Evolutionary conservation across 345 rosid genomes (phyloP).

Genomic region (Stellera chamaejasme): DNA sequence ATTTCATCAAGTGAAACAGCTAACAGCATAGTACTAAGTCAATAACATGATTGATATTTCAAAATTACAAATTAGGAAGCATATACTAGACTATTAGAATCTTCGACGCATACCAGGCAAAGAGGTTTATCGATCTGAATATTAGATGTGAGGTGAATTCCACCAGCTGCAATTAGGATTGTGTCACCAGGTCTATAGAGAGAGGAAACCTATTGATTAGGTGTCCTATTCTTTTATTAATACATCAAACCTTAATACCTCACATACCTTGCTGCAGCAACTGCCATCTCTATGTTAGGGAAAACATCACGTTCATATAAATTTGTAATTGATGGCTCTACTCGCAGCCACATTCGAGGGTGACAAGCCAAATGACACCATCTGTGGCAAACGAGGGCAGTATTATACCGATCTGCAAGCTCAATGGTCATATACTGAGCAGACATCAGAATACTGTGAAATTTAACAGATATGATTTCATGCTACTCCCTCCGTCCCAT

Average conservation of each 20-base stretch:
- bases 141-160: constrained; percentile 63
- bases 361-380: constrained; percentile 93
- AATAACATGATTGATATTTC: neutral
- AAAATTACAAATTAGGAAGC: neutral
- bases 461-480: neutral
- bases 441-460: neutral
- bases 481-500: too few relatives aligned
- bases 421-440: constrained; percentile 40
- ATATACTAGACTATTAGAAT: constrained; percentile 2
- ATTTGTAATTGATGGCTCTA: constrained; percentile 62
- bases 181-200: constrained; percentile 83
- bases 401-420: constrained; percentile 99
- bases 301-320: constrained; percentile 59
- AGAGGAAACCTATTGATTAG: constrained; percentile 22
- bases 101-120: constrained; percentile 68
- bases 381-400: constrained; percentile 99
- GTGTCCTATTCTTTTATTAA: neutral
- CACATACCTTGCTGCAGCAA: constrained; percentile 87
- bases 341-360: constrained; percentile 92
- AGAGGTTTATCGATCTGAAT: constrained; percentile 86
- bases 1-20: too few relatives aligned
- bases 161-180: constrained; percentile 84
- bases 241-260: neutral
- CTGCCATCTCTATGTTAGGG: constrained; percentile 64
- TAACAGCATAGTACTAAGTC: neutral